Percentiles rank a stretch among this genome's conserved stretches.
These are phyloP conservation scores for Zanthoxylum bungeanum DNA, from an alignment of 345 rosid genomes.

Conservation along the genomic window DNA sequence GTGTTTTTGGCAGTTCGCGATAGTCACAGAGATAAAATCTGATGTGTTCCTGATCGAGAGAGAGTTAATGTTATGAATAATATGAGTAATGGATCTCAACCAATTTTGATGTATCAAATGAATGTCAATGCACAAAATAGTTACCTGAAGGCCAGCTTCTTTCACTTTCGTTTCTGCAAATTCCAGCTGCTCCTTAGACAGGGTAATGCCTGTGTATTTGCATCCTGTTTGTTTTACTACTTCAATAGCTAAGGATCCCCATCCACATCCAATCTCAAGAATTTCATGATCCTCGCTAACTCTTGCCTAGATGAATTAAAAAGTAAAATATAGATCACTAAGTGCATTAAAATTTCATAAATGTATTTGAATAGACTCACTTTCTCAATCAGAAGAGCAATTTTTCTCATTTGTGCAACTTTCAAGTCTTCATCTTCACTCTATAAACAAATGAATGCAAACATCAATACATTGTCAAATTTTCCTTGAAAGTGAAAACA, in stretches of 20 bases:
- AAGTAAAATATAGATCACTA: not conserved
- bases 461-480: not conserved
- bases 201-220: conserved; percentile 78
- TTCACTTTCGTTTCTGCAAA: conserved; percentile 71
- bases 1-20: conserved; percentile 53
- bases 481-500: not conserved
- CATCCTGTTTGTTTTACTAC: conserved; percentile 85
- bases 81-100: not conserved
- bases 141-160: conserved; percentile 89
- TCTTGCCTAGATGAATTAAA: conserved; percentile 44
- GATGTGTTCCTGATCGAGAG: conserved; percentile 51
- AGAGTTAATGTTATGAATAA: not conserved
- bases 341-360: not conserved
- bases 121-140: not conserved
- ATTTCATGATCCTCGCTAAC: conserved; percentile 58
- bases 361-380: conserved; percentile 28
- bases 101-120: not conserved
- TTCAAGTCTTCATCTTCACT: conserved; percentile 61
- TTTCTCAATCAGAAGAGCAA: conserved; percentile 66
- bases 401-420: conserved; percentile 76
- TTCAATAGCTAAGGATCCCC: conserved; percentile 95
- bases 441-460: conserved; percentile 23
- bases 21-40: conserved; percentile 72
- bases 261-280: conserved; percentile 90
- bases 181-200: conserved; percentile 72